Evolutionary conservation across 805 yeast genomes (phyloP), one percentile per base, ranked within the genome.

Genomic region (Pichia paraexigua): DNA sequence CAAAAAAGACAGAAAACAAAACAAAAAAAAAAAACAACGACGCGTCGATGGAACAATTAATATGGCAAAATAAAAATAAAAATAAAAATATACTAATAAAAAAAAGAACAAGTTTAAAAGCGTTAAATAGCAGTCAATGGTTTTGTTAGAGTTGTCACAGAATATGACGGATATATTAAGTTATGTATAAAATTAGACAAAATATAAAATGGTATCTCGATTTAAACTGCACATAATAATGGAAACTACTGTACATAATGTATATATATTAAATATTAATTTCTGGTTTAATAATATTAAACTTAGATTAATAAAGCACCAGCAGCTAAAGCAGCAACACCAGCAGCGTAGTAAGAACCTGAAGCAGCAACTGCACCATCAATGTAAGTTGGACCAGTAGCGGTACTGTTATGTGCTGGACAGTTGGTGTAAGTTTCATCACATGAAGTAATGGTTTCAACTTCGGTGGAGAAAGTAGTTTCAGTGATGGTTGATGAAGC

Each of bases 381-480:
- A 45, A 54, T 32, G 42, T 44, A 53, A 30, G 56, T 57, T 53
- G 65, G 61, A 57, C 67, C 73, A 53, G 64, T 71, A 61, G 63
- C 71, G 53, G 62, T 63, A 61, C 58, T 66, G 53, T 66, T 63
- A 53, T 61, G 51, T 24, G 66, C 50, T 50, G 66, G 66, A 48
- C 66, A 63, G 60, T 55, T 63, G 45, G 69, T 64, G 56, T 72
- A 71, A 59, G 70, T 61, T 51, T 65, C 63, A 44, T 60, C 70
- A 65, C 69, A 66, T 52, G 68, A 71, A 56, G 68, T 61, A 63
- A 71, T 71, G 57, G 73, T 73, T 48, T 69, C 69, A 51, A 69
- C 63, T 43, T 56, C 60, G 57, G 76, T 74, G 54, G 71, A 56
- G 56, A 58, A 51, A 44, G 63, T 65, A 61, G 67, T 68, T 52